A percentile compares a stretch with the other conserved stretches of the same genome.
These are phyloP conservation scores for Flaveria linearis DNA, from an alignment of 129 eudicot species.

Conservation along the genomic window DNA sequence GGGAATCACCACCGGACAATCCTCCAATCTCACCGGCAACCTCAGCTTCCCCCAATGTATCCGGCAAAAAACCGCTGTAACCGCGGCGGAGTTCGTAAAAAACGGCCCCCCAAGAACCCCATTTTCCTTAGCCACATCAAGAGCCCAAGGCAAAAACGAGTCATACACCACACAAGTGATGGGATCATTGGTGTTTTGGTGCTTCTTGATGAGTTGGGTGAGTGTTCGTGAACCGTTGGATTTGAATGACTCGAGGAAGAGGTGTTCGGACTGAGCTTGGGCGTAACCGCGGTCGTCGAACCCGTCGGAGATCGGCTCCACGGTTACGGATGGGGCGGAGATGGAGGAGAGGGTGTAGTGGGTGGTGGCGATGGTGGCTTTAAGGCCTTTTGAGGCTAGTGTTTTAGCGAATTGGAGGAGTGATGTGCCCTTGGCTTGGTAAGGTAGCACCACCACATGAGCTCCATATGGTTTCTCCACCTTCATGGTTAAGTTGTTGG, in stretches of 20 bases:
- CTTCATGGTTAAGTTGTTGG: constrained; percentile 8
- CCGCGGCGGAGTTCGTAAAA: constrained; percentile 70
- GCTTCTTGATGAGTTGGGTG: constrained; percentile 42
- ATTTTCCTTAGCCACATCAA: constrained; percentile 54
- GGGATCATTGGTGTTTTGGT: constrained; percentile 37
- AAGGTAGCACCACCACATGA: constrained; percentile 65
- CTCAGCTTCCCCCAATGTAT: constrained; percentile 41
- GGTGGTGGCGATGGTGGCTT: constrained; percentile 72
- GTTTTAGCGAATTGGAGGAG: constrained; percentile 70
- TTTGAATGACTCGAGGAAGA: constrained; percentile 48
- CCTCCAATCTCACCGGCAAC: constrained; percentile 42
- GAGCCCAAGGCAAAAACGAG: constrained; percentile 68
- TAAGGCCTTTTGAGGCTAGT: constrained; percentile 61
- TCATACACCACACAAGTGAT: constrained; percentile 63
- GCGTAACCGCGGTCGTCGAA: constrained; percentile 53
- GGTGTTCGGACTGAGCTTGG: constrained; percentile 35
- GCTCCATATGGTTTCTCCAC: constrained; percentile 11
- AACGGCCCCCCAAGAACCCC: constrained; percentile 52
- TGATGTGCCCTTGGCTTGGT: constrained; percentile 87
- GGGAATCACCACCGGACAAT: constrained; percentile 45
- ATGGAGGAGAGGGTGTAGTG: constrained; percentile 55
- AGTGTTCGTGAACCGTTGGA: constrained; percentile 50
- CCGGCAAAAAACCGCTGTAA: constrained; percentile 46
- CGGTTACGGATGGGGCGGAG: constrained; percentile 32
- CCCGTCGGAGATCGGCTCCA: constrained; percentile 70